Percentiles rank a stretch among this genome's conserved stretches.
These are phyloP conservation scores for Phialophora tarda DNA, from an alignment of 2,329 filamentous ascomycete species.

Conservation along the genomic window DNA sequence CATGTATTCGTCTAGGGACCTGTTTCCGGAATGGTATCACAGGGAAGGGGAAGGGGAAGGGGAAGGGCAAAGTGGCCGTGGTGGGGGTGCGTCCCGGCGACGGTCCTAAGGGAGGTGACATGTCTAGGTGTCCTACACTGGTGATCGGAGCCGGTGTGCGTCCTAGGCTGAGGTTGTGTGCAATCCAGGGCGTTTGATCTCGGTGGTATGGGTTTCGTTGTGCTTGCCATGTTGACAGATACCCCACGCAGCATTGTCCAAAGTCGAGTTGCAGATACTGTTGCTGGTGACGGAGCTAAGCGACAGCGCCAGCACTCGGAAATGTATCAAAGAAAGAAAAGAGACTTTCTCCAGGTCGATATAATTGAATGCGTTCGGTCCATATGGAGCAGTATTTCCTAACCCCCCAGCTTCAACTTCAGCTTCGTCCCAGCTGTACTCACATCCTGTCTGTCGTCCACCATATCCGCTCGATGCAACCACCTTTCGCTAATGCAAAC, in stretches of 20 bases:
- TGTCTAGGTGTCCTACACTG: not conserved
- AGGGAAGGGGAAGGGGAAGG: not conserved
- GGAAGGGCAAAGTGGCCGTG: slow-evolving; percentile 1
- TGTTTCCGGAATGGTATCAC: slow-evolving; percentile 42
- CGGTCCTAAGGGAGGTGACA: not conserved
- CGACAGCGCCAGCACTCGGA: no score
- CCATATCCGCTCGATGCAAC: slow-evolving; percentile 1
- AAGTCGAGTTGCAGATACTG: not conserved
- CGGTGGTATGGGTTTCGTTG: not conserved
- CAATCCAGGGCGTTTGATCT: not conserved
- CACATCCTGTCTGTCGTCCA: slow-evolving; percentile 1
- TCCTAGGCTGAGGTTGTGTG: not conserved
- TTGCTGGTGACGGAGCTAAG: not conserved
- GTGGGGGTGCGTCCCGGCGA: not conserved
- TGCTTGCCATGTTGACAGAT: not conserved
- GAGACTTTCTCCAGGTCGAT: not conserved
- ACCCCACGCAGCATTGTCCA: not conserved
- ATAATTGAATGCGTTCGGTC: not conserved
- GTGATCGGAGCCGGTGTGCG: not conserved
- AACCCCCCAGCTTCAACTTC: not conserved
- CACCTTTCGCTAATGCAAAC: slow-evolving; percentile 17
- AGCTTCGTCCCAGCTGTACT: not conserved
- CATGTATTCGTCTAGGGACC: slow-evolving; percentile 50
- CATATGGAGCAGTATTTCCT: not conserved
- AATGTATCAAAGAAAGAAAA: not conserved